Base-by-base conservation (phyloP, 805 yeast species). In the Pichia kluyveri region DNA sequence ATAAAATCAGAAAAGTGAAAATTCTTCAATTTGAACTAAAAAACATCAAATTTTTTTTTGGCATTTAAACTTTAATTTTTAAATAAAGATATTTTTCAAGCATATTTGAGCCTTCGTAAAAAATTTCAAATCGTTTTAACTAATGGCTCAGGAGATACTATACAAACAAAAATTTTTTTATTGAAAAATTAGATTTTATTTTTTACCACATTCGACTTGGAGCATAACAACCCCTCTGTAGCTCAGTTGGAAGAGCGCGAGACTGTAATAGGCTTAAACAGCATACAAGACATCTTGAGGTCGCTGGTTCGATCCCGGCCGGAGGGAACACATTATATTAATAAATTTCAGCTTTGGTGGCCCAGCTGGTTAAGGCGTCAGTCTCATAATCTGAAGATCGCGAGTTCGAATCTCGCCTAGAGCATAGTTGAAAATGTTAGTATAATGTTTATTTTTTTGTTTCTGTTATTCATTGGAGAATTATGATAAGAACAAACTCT, bases 351-450 rank as follows among this genome's bases (percentile, higher is more conserved):
- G 68, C 66, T 63, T 57, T 61, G 58, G 67, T 63, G 68, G 68
- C 68, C 66, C 68, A 63, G 67, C 58, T 59, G 68, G 66, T 61
- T 63, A 63, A 62, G 66, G 67, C 68, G 67, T 63, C 62, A 63
- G 67, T 63, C 68, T 63, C 67, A 63, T 63, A 63, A 63, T 63
- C 67, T 62, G 67, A 63, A 63, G 68, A 63, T 63, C 68, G 67
- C 67, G 67, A 61, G 68, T 63, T 63, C 68, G 67, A 63, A 52
- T 61, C 68, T 63, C 68, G 67, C 67, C 67, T 53, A 62, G 66
- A 63, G 67, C 67, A 62, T 12, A 18, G 41, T 23, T 38, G 2
- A 14, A 38, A 12, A 14, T 28, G 14, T 19, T 34, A 27, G 30
- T 15, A 40, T 14, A 42, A 47, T 46, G 49, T 53, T 55, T 53